Conservation (phyloP, 2,329 filamentous ascomycete genomes). For the Teratosphaeria nubilosa region DNA sequence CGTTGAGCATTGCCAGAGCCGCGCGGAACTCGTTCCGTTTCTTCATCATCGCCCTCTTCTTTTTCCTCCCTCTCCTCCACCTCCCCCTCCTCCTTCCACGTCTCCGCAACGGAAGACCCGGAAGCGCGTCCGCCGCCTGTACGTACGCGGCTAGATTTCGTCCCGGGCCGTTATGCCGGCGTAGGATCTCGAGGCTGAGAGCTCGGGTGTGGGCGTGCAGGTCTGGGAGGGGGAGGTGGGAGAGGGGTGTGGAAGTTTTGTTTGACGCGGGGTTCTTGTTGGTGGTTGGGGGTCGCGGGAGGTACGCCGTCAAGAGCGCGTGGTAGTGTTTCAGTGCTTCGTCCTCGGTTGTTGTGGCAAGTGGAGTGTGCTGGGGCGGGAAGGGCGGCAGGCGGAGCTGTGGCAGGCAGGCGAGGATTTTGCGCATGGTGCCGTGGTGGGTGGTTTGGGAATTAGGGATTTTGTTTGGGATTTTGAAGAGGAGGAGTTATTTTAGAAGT, state of each 20-base stretch:
- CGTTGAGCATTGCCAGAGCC: neutral
- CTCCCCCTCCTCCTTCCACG: neutral
- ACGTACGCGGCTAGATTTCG: neutral
- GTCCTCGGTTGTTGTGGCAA: neutral
- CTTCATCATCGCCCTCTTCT: neutral
- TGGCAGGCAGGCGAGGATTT: too few species aligned
- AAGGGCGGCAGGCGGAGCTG: too few species aligned
- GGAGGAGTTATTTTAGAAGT: too few species aligned
- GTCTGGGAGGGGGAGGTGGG: neutral
- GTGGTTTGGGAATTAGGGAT: too few species aligned
- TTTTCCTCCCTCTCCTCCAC: neutral
- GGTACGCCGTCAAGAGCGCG: too few species aligned
- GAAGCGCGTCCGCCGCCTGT: neutral
- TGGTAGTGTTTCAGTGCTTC: neutral
- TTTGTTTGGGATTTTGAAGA: too few species aligned
- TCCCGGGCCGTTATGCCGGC: neutral
- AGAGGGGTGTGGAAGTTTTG: too few species aligned
- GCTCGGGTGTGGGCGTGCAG: neutral
- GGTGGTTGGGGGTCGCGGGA: neutral
- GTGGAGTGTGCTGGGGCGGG: too few species aligned
- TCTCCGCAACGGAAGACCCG: neutral
- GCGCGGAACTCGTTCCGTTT: neutral
- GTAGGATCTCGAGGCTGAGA: neutral
- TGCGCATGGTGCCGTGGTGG: too few species aligned
- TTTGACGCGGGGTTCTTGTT: too few species aligned